Base-by-base conservation (phyloP, 192 early-diverging fungal species). In the Coemansia sp. region DNA sequence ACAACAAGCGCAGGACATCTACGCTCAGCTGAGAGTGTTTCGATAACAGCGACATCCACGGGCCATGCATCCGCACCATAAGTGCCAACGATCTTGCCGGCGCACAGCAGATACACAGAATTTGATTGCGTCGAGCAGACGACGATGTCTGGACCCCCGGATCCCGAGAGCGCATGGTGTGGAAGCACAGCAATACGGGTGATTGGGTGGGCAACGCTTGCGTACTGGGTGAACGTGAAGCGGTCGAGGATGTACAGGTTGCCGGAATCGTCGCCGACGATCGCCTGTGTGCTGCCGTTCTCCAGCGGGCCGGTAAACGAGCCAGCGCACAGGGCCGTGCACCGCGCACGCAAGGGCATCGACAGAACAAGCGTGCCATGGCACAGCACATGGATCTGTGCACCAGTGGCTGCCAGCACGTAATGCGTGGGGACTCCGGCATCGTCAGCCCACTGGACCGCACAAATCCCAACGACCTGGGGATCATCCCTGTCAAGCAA, bases 81-180 rank as follows among this genome's bases (percentile, higher is more conserved):
- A n/a, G 53, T 64, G 41, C 70, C 69, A 6, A 81, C 59, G 3
- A 73, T 44, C 23, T 69, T 36, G 24, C 49, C 49, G 21, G 45
- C 56, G 53, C 76, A 65, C 16, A 82, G 60, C 10, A 82, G 44
- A 44, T 76, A 82, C 7, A 82, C 41, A 18, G 62, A 56, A 35
- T 77, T 72, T 11, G 79, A 82, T 51, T 44, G 74, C 9, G 79
- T 82, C 16, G 60, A 58, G 30, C 79, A 82, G 0, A 82, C 52
- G 5, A 82, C 75, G 53, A 77, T 45, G 24, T 82, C 75, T 2
- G 71, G 58, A 1, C 74, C 79, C 6, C 53, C 66, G 4, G 30
- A 44, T 4, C 49, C 51, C 18, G 41, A 49, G 21, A 77, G 58
- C 2, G 48, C 48, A n/a, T 30, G 51, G 44, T 76, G 51, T 9